Conservation (phyloP, 2,329 filamentous ascomycete genomes). For the Scedosporium apiospermum region DNA sequence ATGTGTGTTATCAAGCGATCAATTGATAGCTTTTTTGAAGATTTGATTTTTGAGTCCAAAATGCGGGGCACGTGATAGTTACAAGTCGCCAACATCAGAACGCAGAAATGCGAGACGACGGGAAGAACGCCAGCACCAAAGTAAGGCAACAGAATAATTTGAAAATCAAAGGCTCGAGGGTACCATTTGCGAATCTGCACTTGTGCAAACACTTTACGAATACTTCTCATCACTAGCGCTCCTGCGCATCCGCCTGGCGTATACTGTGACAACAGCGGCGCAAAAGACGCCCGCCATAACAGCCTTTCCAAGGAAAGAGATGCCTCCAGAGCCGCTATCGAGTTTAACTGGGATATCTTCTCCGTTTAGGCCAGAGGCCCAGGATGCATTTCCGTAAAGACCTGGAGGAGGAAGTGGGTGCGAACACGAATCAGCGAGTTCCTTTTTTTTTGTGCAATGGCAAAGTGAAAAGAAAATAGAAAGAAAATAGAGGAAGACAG, state of each 20-base stretch:
- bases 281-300: slow-evolving; percentile 37
- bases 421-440: slow-evolving; percentile 24
- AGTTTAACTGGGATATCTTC: slow-evolving; percentile 19
- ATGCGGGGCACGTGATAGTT: background rate
- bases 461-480: background rate
- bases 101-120: background rate
- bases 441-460: slow-evolving; percentile 1
- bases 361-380: slow-evolving; percentile 24
- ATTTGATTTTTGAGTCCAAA: background rate
- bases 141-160: background rate
- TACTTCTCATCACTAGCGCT: slow-evolving; percentile 1
- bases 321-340: slow-evolving; percentile 23
- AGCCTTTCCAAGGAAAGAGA: slow-evolving; percentile 38
- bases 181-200: background rate
- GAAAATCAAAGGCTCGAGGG: background rate
- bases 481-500: background rate
- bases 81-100: background rate
- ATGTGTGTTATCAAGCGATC: background rate
- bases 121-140: background rate
- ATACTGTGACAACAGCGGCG: slow-evolving; percentile 32
- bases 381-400: slow-evolving; percentile 26
- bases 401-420: slow-evolving; percentile 16
- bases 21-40: slow-evolving; percentile 6
- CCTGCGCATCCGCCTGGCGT: slow-evolving; percentile 22
- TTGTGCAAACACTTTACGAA: slow-evolving; percentile 2